Base-by-base conservation (phyloP, 2,329 filamentous ascomycete genomes). In the Allantophomopsis cytisporea region DNA sequence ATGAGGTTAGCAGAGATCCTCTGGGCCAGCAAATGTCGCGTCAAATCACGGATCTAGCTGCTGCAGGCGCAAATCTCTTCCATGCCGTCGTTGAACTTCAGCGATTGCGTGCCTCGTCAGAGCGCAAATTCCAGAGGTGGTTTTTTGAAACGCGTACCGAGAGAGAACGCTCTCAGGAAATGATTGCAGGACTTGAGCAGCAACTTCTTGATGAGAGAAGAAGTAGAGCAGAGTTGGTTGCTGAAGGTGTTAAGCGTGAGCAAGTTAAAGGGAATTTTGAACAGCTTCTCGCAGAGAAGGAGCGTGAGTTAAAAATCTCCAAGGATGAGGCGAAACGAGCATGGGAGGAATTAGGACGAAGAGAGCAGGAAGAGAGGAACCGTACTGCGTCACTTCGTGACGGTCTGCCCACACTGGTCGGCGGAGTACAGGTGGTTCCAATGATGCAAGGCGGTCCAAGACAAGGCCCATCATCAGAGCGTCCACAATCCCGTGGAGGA, bases 101-200 rank as follows among this genome's bases (percentile, higher is more conserved):
- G 58, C 80, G 91, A 21, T 69, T 98, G 18, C 82, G 91, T 34
- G 91, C 91, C 31, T 94, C 87, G 41, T 96, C 89, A 0, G 91
- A 98, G 60, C 79, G 91, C 47, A 96, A 96, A 57, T 98, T 98
- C 52, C 91, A 98, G 61, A 76, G 91, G 38, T 98, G 91, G 91
- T 96, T 96, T 62, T 94, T 94, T 50, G 91, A 98, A 57, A 94
- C 88, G 7, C 73, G 88, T 38, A 73, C 80, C 23, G 88, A 96
- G 49, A 76, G 94, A 47, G 91, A 96, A 62, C 78, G 83, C 20
- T 73, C 80, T 37, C 81, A 84, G 48, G 91, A 96, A 60, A 69
- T 83, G 31, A 83, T 86, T 41, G 87, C 77, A 3, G 76, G 88
- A 54, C 63, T 94, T n/a, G 80, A 93, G 53, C 68, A 71, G 28